Evolutionary conservation across 2,329 filamentous ascomycete species (phyloP).

Genomic region (Trichoderma breve): DNA sequence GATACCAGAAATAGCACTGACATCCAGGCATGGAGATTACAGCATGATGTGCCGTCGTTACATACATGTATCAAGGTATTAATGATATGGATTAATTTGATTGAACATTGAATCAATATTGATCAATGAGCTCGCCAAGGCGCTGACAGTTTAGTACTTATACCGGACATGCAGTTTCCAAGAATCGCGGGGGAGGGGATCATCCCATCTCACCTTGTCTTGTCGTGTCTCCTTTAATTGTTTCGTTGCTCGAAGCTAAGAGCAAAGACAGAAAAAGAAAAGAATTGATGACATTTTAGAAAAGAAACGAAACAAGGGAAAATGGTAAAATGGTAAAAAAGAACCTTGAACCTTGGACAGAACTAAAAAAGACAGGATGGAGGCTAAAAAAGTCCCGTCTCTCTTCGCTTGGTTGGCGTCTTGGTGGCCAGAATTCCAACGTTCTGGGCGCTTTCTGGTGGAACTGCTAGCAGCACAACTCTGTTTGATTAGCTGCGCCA

Average conservation of each 20-base stretch:
- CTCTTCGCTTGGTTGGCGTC: background rate
- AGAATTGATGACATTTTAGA: background rate
- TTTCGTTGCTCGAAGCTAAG: background rate
- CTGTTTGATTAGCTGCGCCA: conserved; percentile 7
- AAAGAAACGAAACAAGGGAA: background rate
- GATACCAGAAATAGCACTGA: background rate
- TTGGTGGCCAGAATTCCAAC: background rate
- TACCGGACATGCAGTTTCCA: background rate
- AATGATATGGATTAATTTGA: background rate
- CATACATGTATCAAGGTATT: background rate
- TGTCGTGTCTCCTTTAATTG: background rate
- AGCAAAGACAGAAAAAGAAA: background rate
- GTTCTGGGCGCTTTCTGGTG: background rate
- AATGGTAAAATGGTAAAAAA: background rate
- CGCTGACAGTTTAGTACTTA: background rate
- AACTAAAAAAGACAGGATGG: background rate
- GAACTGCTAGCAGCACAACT: background rate
- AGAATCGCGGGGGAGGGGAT: background rate
- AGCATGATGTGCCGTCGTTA: background rate
- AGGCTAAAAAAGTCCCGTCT: background rate
- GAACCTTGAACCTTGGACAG: background rate
- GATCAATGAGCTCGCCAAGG: background rate
- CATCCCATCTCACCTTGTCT: background rate
- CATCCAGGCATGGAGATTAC: background rate
- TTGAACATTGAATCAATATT: background rate